Base-by-base conservation (phyloP, 192 early-diverging fungal genomes). In the Coemansia sp. region DNA sequence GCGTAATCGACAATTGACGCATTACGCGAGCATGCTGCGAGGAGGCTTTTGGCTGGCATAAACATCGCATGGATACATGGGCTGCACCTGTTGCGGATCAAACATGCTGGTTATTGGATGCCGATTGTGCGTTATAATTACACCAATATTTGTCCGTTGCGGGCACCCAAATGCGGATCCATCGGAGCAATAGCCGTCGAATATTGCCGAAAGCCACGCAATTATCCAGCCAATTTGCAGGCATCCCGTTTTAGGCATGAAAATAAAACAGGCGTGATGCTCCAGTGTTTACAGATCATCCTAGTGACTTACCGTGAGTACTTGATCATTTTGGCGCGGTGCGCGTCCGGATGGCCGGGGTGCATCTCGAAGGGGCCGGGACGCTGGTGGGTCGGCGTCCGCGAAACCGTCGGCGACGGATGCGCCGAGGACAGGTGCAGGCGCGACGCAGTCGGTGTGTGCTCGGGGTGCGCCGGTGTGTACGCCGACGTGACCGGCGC, bases 221-320 rank as follows among this genome's bases (percentile, higher is more conserved):
- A 39, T 35, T 52, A 52, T 39, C 50, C 50, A 52, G 31, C 20
- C 55, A 15, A 52, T 26, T 45, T 45, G 43, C 43, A 45, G 43
- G 26, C 26, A 15, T 15, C 7, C 43, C 43, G 11, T 45, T 45
- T 45, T 45, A 40, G 20, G 26, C 26, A 40, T 12, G 8, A 35
- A 5, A 50, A 4, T 39, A 39, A 29, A 3, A 8, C 28, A 17
- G n/a, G 38, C 15, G 19, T 39, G 17, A 14, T 8, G 8, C 36
- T 12, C 38, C 2, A 15, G 3, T 45, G 43, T 45, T 45, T 45
- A 45, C 43, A 28, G 22, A 21, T 15, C 19, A 39, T 2, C 12
- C n/a, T 12, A 2, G 14, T 5, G 12, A 56, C 70, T 59, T 74
- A 74, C 70, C 70, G 62, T 15, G 64, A 46, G 23, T 75, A 67